phyloP scores from a whole-genome alignment of 1,284 basidiomycete species.

The Paramarasmius palmivorus region DNA sequence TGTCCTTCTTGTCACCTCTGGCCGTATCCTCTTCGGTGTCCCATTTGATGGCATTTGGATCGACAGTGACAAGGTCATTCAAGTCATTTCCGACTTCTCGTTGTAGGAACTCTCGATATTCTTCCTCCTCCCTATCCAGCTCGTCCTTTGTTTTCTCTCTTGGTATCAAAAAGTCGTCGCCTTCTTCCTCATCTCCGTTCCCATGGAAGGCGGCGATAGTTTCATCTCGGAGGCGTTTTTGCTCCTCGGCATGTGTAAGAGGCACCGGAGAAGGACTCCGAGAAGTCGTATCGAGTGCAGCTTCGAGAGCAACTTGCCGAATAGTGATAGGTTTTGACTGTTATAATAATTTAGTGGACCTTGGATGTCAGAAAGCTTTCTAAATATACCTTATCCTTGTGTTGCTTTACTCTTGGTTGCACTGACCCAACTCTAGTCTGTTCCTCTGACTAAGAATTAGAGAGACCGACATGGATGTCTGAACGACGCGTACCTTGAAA shows the following conservation, averaged over 20 bases:
- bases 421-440: slow-evolving; percentile 43
- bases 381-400: slow-evolving; percentile 55
- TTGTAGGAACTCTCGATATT: slow-evolving; percentile 81
- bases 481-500: slow-evolving; percentile 62
- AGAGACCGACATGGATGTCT: slow-evolving; percentile 2
- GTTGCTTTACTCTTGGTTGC: slow-evolving; percentile 23
- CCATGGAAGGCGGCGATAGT: slow-evolving; percentile 81
- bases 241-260: slow-evolving; percentile 80
- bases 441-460: slow-evolving; percentile 55
- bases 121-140: slow-evolving; percentile 70
- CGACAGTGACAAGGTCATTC: slow-evolving; percentile 53
- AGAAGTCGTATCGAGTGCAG: slow-evolving; percentile 49
- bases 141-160: slow-evolving; percentile 81
- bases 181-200: slow-evolving; percentile 50
- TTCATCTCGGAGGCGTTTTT: slow-evolving; percentile 75
- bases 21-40: slow-evolving; percentile 23
- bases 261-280: slow-evolving; percentile 55
- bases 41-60: slow-evolving; percentile 22
- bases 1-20: slow-evolving; percentile 32
- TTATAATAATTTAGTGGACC: slow-evolving; percentile 10
- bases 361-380: neutral
- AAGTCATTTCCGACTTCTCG: slow-evolving; percentile 83
- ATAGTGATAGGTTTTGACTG: slow-evolving; percentile 64
- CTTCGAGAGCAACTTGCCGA: slow-evolving; percentile 58
- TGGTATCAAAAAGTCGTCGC: slow-evolving; percentile 68